Conservation (phyloP, 331 rosid genomes). For the Quercus lobata region DNA sequence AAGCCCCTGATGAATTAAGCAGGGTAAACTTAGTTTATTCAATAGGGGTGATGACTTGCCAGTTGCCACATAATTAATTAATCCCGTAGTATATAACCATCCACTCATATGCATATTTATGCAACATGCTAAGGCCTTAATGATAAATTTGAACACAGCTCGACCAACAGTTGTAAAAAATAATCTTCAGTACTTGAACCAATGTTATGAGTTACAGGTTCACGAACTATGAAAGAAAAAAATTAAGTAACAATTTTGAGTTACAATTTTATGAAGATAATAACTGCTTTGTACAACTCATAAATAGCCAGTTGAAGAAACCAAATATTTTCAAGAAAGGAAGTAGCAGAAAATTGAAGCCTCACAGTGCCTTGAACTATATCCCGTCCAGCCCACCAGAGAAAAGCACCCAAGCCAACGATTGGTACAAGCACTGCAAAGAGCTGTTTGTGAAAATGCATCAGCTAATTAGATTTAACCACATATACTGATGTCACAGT, state of each 20-base stretch:
- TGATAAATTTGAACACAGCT: neutral
- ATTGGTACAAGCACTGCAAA: slow-evolving; percentile 74
- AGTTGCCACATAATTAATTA: neutral
- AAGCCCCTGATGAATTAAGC: neutral
- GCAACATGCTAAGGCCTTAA: neutral
- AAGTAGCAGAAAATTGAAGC: slow-evolving; percentile 10
- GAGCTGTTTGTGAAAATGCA: slow-evolving; percentile 46
- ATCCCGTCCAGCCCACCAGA: slow-evolving; percentile 98
- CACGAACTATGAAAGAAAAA: neutral
- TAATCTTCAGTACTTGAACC: neutral
- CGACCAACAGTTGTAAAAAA: neutral
- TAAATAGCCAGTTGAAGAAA: neutral
- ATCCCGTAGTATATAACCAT: neutral
- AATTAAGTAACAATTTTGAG: neutral
- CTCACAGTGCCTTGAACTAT: slow-evolving; percentile 88
- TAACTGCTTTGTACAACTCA: neutral
- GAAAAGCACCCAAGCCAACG: slow-evolving; percentile 84
- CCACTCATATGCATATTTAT: neutral
- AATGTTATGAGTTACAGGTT: neutral
- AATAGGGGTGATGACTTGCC: neutral
- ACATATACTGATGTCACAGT: slow-evolving; percentile 1
- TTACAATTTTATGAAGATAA: neutral
- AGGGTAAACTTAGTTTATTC: neutral
- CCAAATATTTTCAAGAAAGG: neutral
- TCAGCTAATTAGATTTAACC: slow-evolving; percentile 8